These are phyloP conservation scores for Curvularia spicifera DNA, from an alignment of 2,329 filamentous ascomycete genomes.

Conservation along the genomic window DNA sequence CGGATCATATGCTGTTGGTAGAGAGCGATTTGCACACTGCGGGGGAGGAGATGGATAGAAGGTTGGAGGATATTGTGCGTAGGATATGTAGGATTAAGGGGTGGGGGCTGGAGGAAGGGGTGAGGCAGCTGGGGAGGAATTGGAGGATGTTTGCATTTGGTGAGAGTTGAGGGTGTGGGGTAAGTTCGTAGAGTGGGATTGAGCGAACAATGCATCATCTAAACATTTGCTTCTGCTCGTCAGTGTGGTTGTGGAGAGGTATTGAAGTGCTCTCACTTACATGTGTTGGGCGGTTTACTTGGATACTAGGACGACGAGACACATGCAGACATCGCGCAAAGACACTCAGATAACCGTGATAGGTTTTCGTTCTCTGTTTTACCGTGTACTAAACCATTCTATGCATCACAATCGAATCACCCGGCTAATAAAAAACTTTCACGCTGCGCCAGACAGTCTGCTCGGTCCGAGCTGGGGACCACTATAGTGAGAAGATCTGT, in stretches of 20 bases:
- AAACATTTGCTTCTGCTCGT: no score
- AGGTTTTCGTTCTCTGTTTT: not conserved
- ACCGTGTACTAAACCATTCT: no score
- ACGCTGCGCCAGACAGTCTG: no score
- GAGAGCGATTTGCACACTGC: slow-evolving; percentile 91
- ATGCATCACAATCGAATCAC: no score
- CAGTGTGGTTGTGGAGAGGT: no score
- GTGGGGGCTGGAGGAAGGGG: slow-evolving; percentile 77
- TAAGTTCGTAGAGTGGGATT: no score
- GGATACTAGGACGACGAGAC: not conserved
- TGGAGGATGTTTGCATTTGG: slow-evolving; percentile 81
- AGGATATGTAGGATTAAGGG: slow-evolving; percentile 77
- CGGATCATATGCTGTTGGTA: slow-evolving; percentile 78
- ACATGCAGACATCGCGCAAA: not conserved
- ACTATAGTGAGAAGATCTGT: slow-evolving; percentile 10
- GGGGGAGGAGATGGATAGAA: slow-evolving; percentile 78
- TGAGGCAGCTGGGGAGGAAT: slow-evolving; percentile 71
- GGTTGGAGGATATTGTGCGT: slow-evolving; percentile 76
- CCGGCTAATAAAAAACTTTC: not conserved
- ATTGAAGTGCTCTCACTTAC: no score
- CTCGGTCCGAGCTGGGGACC: slow-evolving; percentile 20
- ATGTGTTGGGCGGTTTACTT: no score
- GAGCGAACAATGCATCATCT: no score
- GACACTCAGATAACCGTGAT: not conserved
- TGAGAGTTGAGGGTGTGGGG: not conserved